A percentile compares a stretch with the other conserved stretches of the same genome.
phyloP scores from a whole-genome alignment of 1,139 yeast species.

The Pichia sp. region DNA sequence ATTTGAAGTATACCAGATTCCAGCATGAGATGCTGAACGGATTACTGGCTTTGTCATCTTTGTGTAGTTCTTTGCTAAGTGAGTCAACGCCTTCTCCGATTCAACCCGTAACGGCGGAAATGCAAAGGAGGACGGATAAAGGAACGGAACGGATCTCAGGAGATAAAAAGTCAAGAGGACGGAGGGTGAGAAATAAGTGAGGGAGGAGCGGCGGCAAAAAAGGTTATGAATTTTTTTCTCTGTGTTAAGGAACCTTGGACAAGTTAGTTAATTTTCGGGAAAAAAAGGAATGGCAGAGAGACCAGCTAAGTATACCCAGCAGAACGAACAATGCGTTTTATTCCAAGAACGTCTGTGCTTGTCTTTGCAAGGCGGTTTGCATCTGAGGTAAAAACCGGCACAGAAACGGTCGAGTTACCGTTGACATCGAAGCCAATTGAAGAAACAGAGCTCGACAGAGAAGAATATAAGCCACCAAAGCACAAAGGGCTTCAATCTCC shows the following conservation, averaged over 20 bases:
- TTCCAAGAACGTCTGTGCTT: neutral
- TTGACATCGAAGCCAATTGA: neutral
- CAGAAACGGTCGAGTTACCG: neutral
- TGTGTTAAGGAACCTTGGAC: too few species aligned
- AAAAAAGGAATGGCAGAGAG: too few species aligned
- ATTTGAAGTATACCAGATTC: slow-evolving; percentile 73
- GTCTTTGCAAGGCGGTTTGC: neutral
- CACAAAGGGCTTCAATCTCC: neutral
- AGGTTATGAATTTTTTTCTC: too few species aligned
- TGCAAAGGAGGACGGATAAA: neutral
- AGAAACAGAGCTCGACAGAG: neutral
- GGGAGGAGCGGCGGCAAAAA: too few species aligned
- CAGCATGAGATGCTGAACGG: slow-evolving; percentile 71
- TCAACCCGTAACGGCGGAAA: neutral
- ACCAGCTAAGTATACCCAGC: too few species aligned
- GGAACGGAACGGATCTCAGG: neutral
- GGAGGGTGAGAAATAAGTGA: too few species aligned
- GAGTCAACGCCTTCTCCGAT: too few species aligned
- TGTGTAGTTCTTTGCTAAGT: neutral
- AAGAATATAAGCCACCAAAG: neutral
- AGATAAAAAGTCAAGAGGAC: neutral
- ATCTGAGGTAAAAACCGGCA: neutral
- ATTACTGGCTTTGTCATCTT: slow-evolving; percentile 5
- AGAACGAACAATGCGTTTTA: neutral
- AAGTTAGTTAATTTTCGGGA: too few species aligned